Evolutionary conservation across 2,329 filamentous ascomycete species (phyloP).

Genomic region (Atkinsonella texensis): DNA sequence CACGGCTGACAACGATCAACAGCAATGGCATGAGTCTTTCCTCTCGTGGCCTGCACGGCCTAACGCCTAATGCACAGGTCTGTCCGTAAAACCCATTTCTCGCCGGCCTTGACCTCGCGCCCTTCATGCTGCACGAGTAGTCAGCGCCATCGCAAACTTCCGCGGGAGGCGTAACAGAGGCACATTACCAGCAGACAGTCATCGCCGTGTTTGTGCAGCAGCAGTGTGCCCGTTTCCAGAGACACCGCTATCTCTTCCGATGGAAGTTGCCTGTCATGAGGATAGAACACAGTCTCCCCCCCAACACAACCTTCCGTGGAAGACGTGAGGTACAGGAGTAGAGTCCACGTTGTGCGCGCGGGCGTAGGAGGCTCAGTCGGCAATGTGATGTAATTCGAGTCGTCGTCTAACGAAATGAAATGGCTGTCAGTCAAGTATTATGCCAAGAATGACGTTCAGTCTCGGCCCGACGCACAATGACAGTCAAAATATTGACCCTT

Average conservation of each 20-base stretch:
- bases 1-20: no score
- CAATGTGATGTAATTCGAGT: constrained; percentile 62
- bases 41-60: background rate
- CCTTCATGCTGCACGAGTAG: constrained; percentile 56
- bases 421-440: background rate
- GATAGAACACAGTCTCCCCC: constrained; percentile 88
- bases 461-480: constrained; percentile 56
- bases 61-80: constrained; percentile 59
- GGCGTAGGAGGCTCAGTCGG: constrained; percentile 19
- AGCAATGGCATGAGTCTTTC: background rate
- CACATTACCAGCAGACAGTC: constrained; percentile 63
- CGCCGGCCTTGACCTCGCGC: constrained; percentile 61
- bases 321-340: constrained; percentile 77
- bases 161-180: background rate
- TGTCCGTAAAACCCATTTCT: constrained; percentile 85
- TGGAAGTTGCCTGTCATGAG: constrained; percentile 44
- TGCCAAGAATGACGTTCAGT: no score
- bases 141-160: background rate
- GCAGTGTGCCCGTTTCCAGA: constrained; percentile 71
- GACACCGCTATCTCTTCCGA: constrained; percentile 58
- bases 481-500: constrained; percentile 85
- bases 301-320: constrained; percentile 63
- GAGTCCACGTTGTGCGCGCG: constrained; percentile 69
- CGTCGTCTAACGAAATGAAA: constrained; percentile 53
- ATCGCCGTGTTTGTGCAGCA: constrained; percentile 80